phyloP scores from a whole-genome alignment of 805 yeast genomes.

The Ogataea zsoltii region DNA sequence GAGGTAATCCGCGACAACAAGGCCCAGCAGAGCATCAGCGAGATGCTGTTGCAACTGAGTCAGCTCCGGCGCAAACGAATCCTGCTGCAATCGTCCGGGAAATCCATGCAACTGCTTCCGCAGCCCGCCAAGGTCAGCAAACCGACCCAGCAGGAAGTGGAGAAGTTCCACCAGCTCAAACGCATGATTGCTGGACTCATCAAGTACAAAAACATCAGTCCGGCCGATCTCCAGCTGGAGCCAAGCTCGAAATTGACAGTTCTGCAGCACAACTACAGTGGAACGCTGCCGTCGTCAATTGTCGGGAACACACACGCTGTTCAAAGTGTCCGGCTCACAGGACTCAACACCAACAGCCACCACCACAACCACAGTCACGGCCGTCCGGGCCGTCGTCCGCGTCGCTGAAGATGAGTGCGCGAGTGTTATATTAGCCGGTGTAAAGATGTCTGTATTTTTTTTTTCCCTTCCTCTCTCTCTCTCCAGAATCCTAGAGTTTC shows the following conservation, averaged over 20 bases:
- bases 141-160: slow-evolving; percentile 45
- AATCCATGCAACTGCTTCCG: slow-evolving; percentile 5
- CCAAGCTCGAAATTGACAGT: slow-evolving; percentile 57
- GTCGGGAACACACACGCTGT: slow-evolving; percentile 14
- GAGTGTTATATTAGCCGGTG: too few species aligned
- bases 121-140: slow-evolving; percentile 26
- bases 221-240: slow-evolving; percentile 37
- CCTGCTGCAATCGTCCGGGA: slow-evolving; percentile 1
- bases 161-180: slow-evolving; percentile 43
- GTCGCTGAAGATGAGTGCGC: too few species aligned
- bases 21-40: slow-evolving; percentile 42
- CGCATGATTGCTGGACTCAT: slow-evolving; percentile 46
- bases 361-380: too few species aligned
- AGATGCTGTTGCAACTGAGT: slow-evolving; percentile 49
- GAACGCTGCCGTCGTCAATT: slow-evolving; percentile 69
- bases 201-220: slow-evolving; percentile 30
- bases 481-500: too few species aligned
- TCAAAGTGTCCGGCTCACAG: slow-evolving; percentile 17
- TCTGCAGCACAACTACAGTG: slow-evolving; percentile 69
- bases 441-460: too few species aligned
- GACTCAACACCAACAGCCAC: slow-evolving; percentile 16
- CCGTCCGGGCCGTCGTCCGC: too few species aligned
- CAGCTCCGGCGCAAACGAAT: slow-evolving; percentile 48
- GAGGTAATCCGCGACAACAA: slow-evolving; percentile 22
- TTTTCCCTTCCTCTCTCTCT: too few species aligned